These are phyloP conservation scores for Alternaria brassicicola DNA, from an alignment of 2,329 filamentous ascomycete species.

Conservation along the genomic window DNA sequence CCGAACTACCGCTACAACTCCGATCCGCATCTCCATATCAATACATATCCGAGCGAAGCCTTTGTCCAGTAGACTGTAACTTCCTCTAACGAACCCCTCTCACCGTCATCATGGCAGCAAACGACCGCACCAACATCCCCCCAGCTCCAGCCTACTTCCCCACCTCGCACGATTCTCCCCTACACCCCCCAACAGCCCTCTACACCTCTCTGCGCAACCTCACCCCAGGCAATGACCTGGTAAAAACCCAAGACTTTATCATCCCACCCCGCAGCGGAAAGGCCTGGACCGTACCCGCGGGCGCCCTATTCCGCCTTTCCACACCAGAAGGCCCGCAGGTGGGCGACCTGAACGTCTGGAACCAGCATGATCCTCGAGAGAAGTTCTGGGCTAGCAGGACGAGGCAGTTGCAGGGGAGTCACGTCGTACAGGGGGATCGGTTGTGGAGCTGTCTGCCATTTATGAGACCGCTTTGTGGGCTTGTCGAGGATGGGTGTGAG, in stretches of 20 bases:
- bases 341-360: conserved; percentile 85
- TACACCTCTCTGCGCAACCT: conserved; percentile 34
- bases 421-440: conserved; percentile 73
- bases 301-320: conserved; percentile 72
- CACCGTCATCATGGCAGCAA: conserved; percentile 3
- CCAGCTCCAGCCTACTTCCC: conserved; percentile 47
- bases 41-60: background rate
- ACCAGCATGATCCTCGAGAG: conserved; percentile 75
- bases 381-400: conserved; percentile 83
- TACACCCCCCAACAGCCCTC: conserved; percentile 41
- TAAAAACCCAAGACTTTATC: conserved; percentile 42
- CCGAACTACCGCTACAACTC: background rate
- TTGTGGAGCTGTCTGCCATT: conserved; percentile 81
- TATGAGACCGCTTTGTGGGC: conserved; percentile 74
- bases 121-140: conserved; percentile 17
- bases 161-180: conserved; percentile 35
- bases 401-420: conserved; percentile 76
- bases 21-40: background rate
- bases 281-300: conserved; percentile 73
- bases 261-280: conserved; percentile 75
- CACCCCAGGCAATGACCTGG: conserved; percentile 7
- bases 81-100: background rate
- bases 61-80: background rate
- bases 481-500: conserved; percentile 64
- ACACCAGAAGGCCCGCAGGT: conserved; percentile 79